A percentile compares a stretch with the other conserved stretches of the same genome.
Evolutionary conservation across 352 stramenopile genomes (phyloP).

Genomic region (Globisporangium canariense): DNA sequence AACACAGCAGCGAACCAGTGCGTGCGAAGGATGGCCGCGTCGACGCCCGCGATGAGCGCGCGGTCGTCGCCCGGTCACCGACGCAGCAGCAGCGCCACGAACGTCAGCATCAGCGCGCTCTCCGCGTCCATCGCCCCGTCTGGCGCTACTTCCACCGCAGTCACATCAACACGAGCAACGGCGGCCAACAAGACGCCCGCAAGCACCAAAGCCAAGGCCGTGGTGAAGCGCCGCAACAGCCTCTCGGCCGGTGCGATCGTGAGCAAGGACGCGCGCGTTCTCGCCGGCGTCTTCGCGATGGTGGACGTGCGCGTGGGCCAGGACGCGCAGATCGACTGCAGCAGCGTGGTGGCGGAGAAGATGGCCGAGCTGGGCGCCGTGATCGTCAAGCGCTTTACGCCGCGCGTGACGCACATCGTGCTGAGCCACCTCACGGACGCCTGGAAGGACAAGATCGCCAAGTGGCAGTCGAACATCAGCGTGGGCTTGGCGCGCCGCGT

Average conservation of each 20-base stretch:
- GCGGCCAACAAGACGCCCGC: background rate
- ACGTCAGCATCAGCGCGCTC: background rate
- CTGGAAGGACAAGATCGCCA: constrained; percentile 73
- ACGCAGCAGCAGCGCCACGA: constrained; percentile 12
- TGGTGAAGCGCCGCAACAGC: constrained; percentile 17
- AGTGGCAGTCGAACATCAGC: constrained; percentile 47
- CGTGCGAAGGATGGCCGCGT: constrained; percentile 9
- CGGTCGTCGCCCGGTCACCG: constrained; percentile 8
- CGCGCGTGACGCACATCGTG: constrained; percentile 75
- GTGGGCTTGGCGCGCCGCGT: constrained; percentile 19
- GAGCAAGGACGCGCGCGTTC: constrained; percentile 11
- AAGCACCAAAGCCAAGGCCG: constrained; percentile 9
- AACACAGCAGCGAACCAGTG: too few species aligned
- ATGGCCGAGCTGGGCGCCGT: constrained; percentile 58
- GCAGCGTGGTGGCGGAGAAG: constrained; percentile 63
- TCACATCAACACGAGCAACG: background rate
- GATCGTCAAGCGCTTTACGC: constrained; percentile 63
- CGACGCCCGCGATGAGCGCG: constrained; percentile 1
- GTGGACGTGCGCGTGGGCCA: constrained; percentile 72
- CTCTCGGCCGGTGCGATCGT: constrained; percentile 8
- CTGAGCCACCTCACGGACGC: constrained; percentile 56
- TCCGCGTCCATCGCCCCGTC: constrained; percentile 1
- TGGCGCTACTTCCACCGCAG: background rate
- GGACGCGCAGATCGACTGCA: constrained; percentile 79
- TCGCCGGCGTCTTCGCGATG: constrained; percentile 58